These are phyloP conservation scores for Vitellaria paradoxa DNA, from an alignment of 179 eudicot species.

Conservation along the genomic window DNA sequence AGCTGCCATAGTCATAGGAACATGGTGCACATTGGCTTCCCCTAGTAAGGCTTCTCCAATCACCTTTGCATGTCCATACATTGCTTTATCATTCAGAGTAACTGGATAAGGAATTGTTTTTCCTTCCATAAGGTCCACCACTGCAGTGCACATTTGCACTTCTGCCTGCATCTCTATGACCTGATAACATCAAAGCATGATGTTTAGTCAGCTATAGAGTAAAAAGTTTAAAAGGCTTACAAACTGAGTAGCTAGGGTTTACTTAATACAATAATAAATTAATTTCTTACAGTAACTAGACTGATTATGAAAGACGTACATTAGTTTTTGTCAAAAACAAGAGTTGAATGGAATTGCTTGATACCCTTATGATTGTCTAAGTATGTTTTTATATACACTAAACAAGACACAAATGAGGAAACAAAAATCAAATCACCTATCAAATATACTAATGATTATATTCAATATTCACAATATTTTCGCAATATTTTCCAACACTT, in stretches of 20 bases:
- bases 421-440: too few species aligned
- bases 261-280: not conserved
- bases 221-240: not conserved
- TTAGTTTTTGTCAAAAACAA: too few species aligned
- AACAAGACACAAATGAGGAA: too few species aligned
- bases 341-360: too few species aligned
- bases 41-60: constrained; percentile 34
- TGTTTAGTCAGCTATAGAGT: not conserved
- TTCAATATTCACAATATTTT: too few species aligned
- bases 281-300: not conserved
- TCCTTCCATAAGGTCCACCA: constrained; percentile 59
- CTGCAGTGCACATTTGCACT: constrained; percentile 51
- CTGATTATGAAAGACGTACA: too few species aligned
- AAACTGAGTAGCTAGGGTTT: not conserved
- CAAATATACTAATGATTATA: too few species aligned
- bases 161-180: constrained; percentile 55
- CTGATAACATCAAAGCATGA: constrained; percentile 21
- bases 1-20: constrained; percentile 29
- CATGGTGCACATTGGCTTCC: constrained; percentile 16
- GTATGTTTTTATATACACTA: too few species aligned
- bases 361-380: too few species aligned
- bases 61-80: constrained; percentile 46
- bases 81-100: constrained; percentile 41
- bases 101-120: constrained; percentile 45
- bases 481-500: too few species aligned